Base-by-base conservation (phyloP, 768 basidiomycete species). In the Tulasnella sp. region DNA sequence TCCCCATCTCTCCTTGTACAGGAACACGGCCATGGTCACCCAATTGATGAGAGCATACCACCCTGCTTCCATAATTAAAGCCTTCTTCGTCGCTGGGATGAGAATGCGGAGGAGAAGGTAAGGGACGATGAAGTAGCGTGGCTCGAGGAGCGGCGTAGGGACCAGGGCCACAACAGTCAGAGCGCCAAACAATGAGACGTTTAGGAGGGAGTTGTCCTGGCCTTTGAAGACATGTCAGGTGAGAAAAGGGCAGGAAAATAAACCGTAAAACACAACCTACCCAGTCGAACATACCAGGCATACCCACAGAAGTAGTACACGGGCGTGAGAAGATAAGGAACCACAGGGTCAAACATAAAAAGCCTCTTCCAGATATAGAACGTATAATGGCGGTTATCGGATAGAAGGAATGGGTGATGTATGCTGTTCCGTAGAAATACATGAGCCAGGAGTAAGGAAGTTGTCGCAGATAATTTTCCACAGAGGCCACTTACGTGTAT, bases 381-480 rank as follows among this genome's bases (percentile, higher is more conserved):
- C 21, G 94, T 94, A 85, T 96, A 98, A 84, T 99, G 97, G 52
- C 97, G 90, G 84, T 99, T 99, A 88, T 99, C 97, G 56, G 97
- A 92, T 21, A 98, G 91, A 38, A 99, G 85, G 88, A 99, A 99
- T 0, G 97, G 95, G 83, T 93, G 92, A 81, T 90, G 89, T 78
- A 92, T 89, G 78, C 91, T 92, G 84, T 27, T 18, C 4, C 19
- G 14, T 18, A 40, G 44, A 7, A n/a, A n/a, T n/a, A n/a, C n/a
- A 73, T 36, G 56, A n/a, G 56, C 1, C 4, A 58, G 42, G 42
- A n/a, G 27, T 58, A 3, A 31, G 9, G 19, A 58, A 31, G 27
- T 7, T 31, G 24, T 58, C 27, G 56, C 27, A 52, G 0, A 34
- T 1, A 19, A 46, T 21, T 10, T n/a, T 10, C 74, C 38, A n/a